phyloP scores from a whole-genome alignment of 2,329 filamentous ascomycete species.

The Epichloe aotearoae region DNA sequence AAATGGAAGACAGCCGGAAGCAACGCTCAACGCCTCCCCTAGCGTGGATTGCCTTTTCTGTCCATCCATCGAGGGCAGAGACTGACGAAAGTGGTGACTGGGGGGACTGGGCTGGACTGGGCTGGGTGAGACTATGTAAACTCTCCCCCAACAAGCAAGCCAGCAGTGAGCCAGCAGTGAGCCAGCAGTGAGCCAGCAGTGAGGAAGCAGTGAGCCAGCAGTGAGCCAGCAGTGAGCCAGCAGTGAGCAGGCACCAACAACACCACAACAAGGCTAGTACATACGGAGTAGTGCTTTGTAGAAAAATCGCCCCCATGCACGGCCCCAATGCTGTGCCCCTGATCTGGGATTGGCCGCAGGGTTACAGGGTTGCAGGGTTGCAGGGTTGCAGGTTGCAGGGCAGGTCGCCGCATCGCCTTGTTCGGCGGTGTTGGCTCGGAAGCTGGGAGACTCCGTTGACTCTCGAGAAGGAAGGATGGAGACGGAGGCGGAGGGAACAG shows the following conservation, averaged over 20 bases:
- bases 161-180: no score
- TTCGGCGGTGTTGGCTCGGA: conserved; percentile 1
- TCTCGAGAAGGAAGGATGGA: no score
- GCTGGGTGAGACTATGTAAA: background rate
- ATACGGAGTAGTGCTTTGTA: background rate
- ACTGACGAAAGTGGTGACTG: background rate
- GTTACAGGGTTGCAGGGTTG: no score
- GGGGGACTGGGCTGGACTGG: background rate
- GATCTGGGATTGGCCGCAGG: conserved; percentile 7
- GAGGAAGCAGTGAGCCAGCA: no score
- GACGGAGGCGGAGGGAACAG: no score
- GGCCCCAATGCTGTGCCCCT: conserved; percentile 9
- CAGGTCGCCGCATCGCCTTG: conserved; percentile 9
- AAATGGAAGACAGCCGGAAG: background rate
- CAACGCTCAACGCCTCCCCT: background rate
- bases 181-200: no score
- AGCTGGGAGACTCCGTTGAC: background rate
- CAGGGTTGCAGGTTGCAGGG: no score
- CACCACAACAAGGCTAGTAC: conserved; percentile 1
- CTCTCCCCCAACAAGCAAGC: no score
- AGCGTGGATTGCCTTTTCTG: background rate
- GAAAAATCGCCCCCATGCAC: conserved; percentile 7
- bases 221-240: no score
- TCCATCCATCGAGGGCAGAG: background rate
- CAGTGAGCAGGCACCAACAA: background rate